Evolutionary conservation across 345 rosid species (phyloP).

Genomic region (Firmiana major): DNA sequence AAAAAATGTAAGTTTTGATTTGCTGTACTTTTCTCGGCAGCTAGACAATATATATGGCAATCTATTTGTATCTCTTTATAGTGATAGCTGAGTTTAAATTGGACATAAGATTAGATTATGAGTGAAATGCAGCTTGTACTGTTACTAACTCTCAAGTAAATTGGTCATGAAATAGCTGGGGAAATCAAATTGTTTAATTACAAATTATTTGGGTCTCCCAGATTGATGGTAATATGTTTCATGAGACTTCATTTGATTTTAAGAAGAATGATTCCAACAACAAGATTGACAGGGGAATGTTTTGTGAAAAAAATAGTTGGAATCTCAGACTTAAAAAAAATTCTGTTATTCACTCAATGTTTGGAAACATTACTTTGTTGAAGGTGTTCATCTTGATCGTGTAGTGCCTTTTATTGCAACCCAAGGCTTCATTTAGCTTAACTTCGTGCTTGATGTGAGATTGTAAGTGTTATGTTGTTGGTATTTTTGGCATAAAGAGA

Average conservation of each 20-base stretch:
- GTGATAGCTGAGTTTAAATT: background rate
- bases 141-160: background rate
- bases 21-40: background rate
- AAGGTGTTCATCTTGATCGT: background rate
- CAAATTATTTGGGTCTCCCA: background rate
- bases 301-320: background rate
- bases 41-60: background rate
- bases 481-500: background rate
- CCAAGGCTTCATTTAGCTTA: background rate
- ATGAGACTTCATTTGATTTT: background rate
- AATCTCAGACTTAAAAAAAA: background rate
- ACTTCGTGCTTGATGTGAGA: background rate
- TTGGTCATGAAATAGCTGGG: background rate
- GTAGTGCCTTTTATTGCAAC: background rate
- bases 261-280: background rate
- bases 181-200: background rate
- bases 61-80: background rate
- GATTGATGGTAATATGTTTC: background rate
- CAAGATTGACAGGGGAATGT: background rate
- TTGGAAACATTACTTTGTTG: background rate
- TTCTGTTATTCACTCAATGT: background rate
- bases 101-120: background rate
- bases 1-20: background rate
- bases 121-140: background rate
- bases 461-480: background rate